A percentile compares a stretch with the other conserved stretches of the same genome.
Conservation (phyloP, 805 yeast genomes). For the Yueomyces sp. region DNA sequence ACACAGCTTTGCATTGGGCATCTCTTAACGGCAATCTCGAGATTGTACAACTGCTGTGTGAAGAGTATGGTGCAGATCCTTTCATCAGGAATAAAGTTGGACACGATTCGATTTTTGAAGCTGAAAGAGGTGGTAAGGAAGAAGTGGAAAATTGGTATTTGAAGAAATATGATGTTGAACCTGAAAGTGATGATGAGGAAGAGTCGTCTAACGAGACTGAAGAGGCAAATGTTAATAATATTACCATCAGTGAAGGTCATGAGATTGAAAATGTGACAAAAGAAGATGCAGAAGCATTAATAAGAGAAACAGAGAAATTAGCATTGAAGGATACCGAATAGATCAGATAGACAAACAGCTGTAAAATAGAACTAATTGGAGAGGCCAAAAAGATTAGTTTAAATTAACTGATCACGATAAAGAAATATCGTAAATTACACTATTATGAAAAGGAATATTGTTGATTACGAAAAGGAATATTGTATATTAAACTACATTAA, state of each 20-base stretch:
- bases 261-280: constrained; percentile 37
- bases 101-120: constrained; percentile 81
- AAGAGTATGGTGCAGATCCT: constrained; percentile 68
- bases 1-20: constrained; percentile 96
- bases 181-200: constrained; percentile 40
- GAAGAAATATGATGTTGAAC: constrained; percentile 56
- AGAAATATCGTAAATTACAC: too few relatives aligned
- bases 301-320: constrained; percentile 15
- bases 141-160: constrained; percentile 71
- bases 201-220: constrained; percentile 32
- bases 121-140: constrained; percentile 64
- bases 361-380: too few relatives aligned
- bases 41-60: constrained; percentile 57
- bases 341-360: too few relatives aligned
- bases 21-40: constrained; percentile 73
- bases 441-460: too few relatives aligned
- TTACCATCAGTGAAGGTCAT: constrained; percentile 34
- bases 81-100: constrained; percentile 58
- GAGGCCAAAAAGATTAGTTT: too few relatives aligned
- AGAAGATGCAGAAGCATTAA: constrained; percentile 31
- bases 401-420: too few relatives aligned
- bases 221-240: constrained; percentile 23
- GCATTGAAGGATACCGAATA: too few relatives aligned
- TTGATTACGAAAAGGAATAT: too few relatives aligned
- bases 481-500: too few relatives aligned